Base-by-base conservation (phyloP, 495 filamentous ascomycete genomes). In the Tuber brumale region DNA sequence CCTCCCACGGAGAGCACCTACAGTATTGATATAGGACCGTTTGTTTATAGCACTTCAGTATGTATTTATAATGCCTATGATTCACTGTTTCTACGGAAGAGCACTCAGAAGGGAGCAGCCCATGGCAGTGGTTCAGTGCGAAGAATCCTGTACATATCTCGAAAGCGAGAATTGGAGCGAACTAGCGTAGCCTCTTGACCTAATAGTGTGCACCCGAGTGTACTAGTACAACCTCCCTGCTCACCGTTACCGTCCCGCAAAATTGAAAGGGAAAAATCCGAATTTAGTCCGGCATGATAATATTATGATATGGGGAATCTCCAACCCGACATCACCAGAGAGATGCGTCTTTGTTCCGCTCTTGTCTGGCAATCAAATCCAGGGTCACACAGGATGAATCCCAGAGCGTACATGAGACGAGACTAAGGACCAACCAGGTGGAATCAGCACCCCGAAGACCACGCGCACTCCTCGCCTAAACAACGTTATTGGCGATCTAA, bases 401-500 rank as follows among this genome's bases (percentile, higher is more conserved):
- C 76, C 71, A 72, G 77, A 74, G 39, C 41, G 43, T 57, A 72
- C 18, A 48, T 51, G 75, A 71, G 71, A 77, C 71, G 75, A 75
- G 76, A 70, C 70, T 78, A 66, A 51, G 77, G 61, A 80, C 77
- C 77, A 78, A 78, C 77, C 77, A 78, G 77, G 70, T 78, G 77
- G 77, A 73, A 76, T 72, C 77, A 71, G 71, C 70, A 76, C 74
- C 75, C 74, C 18, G 57, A 66, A 18, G 57, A 66, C 77, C 74
- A 76, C 77, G 79, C 77, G 78, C 78, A 69, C 73, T 71, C 57
- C 78, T 80, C 78, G 78, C 76, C 73, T 80, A 79, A 79, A 80
- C 78, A 79, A 79, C 78, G 78, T 80, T 80, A 77, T 71, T 79
- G 73, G 51, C 75, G 78, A 80, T 80, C 78, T 73, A 51, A 79